Conservation (phyloP, 352 stramenopile genomes). For the Globisporangium ultimum region DNA sequence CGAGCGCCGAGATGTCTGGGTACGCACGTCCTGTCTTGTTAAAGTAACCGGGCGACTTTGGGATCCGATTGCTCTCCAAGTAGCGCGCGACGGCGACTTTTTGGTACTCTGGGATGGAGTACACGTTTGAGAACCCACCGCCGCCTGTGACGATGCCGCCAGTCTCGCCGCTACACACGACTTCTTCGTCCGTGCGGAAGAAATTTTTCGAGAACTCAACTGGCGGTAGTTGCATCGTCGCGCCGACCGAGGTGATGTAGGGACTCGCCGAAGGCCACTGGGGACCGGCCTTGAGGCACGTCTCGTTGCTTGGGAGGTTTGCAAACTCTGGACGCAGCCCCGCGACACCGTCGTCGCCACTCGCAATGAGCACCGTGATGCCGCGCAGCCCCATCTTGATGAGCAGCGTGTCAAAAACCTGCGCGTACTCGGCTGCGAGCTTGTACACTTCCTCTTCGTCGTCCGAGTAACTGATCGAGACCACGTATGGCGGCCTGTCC, state of each 20-base stretch:
- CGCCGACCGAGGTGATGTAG: slow-evolving; percentile 90
- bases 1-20: slow-evolving; percentile 84
- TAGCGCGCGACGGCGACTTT: slow-evolving; percentile 60
- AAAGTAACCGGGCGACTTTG: slow-evolving; percentile 55
- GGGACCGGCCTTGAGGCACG: slow-evolving; percentile 59
- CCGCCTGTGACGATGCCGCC: slow-evolving; percentile 79
- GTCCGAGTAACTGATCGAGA: slow-evolving; percentile 90
- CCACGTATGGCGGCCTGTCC: slow-evolving; percentile 71
- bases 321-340: slow-evolving; percentile 65
- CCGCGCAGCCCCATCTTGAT: slow-evolving; percentile 88
- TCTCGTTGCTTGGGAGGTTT: slow-evolving; percentile 44
- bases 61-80: slow-evolving; percentile 47
- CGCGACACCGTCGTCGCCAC: slow-evolving; percentile 86
- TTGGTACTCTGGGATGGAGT: slow-evolving; percentile 75
- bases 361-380: slow-evolving; percentile 84
- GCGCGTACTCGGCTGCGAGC: slow-evolving; percentile 65
- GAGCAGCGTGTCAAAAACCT: slow-evolving; percentile 76
- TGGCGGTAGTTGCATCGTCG: slow-evolving; percentile 62
- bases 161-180: slow-evolving; percentile 68
- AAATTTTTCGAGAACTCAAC: slow-evolving; percentile 37
- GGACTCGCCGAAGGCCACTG: slow-evolving; percentile 82
- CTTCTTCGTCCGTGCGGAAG: slow-evolving; percentile 68
- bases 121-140: slow-evolving; percentile 88
- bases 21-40: slow-evolving; percentile 85
- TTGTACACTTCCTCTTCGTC: slow-evolving; percentile 89